These are phyloP conservation scores for Lachancea cidri DNA, from an alignment of 805 yeast species.

Conservation along the genomic window DNA sequence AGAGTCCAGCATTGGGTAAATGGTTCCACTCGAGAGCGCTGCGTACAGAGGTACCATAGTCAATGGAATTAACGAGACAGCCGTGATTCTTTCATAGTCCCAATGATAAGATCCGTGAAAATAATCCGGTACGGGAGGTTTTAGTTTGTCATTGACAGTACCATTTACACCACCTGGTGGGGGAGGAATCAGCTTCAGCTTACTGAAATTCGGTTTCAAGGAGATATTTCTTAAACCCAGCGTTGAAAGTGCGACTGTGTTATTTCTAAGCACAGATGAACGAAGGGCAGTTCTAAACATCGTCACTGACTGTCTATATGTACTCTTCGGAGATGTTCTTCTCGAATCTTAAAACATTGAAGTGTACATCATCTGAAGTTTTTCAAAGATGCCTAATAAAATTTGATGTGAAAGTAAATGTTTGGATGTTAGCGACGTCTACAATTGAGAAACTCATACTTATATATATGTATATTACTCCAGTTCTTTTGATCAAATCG, in stretches of 20 bases:
- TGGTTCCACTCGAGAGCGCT: conserved; percentile 41
- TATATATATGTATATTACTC: too few relatives aligned
- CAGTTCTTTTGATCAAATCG: too few relatives aligned
- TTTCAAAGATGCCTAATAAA: too few relatives aligned
- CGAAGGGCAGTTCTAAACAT: conserved; percentile 8
- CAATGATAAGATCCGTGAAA: conserved; percentile 70
- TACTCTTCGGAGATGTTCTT: background rate
- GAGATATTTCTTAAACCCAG: conserved; percentile 14
- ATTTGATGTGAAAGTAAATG: too few relatives aligned
- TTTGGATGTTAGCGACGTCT: too few relatives aligned
- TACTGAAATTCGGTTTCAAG: conserved; percentile 25
- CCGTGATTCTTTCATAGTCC: conserved; percentile 61
- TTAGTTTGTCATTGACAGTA: conserved; percentile 65
- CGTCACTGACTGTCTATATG: background rate
- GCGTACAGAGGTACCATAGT: conserved; percentile 46
- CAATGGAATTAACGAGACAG: conserved; percentile 60
- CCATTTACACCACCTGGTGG: conserved; percentile 74
- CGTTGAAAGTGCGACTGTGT: background rate
- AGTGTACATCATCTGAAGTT: too few relatives aligned
- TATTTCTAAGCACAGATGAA: conserved; percentile 1
- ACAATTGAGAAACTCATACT: too few relatives aligned
- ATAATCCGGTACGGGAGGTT: conserved; percentile 50
- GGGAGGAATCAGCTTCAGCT: conserved; percentile 49
- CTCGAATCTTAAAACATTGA: too few relatives aligned
- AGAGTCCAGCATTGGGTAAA: conserved; percentile 54